Percentiles rank a stretch among this genome's conserved stretches.
Conservation (phyloP, 2,329 filamentous ascomycete species). For the Fusarium abutilonis region DNA sequence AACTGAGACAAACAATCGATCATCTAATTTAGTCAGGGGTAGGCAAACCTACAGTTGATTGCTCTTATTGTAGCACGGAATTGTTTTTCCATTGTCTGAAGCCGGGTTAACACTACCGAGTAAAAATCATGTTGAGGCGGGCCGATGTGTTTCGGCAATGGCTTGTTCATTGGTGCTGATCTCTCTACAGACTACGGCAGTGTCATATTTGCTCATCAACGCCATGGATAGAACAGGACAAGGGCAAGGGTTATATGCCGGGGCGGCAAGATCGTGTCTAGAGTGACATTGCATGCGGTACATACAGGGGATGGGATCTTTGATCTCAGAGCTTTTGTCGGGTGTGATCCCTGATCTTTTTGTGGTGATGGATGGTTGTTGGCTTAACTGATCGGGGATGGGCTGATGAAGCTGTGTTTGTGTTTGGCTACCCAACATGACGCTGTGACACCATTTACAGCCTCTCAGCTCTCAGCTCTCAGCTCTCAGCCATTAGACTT, state of each 20-base stretch:
- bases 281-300: neutral
- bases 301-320: neutral
- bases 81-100: neutral
- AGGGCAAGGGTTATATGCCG: constrained; percentile 3
- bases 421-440: too few species aligned
- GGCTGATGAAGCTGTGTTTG: too few species aligned
- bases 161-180: constrained; percentile 7
- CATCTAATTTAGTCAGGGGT: neutral
- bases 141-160: constrained; percentile 24
- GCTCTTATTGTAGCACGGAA: neutral
- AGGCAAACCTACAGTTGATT: neutral
- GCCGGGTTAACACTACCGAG: neutral
- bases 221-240: constrained; percentile 1
- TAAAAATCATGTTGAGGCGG: neutral
- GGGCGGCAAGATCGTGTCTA: constrained; percentile 18
- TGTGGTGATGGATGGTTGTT: neutral
- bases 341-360: neutral
- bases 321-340: neutral
- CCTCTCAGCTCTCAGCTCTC: too few species aligned
- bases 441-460: too few species aligned
- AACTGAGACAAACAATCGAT: neutral
- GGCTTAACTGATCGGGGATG: neutral
- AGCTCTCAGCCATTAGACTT: too few species aligned
- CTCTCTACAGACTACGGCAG: neutral
- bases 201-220: neutral